Base-by-base conservation (phyloP, 1,139 yeast genomes). In the Debaryomyces coudertii region DNA sequence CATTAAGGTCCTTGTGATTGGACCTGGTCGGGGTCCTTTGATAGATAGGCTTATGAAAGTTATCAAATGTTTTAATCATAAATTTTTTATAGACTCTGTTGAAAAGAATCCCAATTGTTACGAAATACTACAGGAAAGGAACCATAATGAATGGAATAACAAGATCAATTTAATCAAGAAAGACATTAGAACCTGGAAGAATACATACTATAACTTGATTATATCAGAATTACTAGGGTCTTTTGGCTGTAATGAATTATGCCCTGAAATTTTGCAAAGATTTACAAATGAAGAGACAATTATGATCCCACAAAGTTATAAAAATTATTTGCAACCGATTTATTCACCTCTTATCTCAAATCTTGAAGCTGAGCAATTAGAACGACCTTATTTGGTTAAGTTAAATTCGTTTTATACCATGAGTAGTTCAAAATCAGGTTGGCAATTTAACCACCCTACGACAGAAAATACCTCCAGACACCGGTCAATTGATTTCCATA, bases 1-100 rank as follows among this genome's bases (percentile, higher is more conserved):
- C 5, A 18, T 42, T 3, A 47, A 49, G 1, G 66, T 89, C 4
- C 74, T 89, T 6, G 76, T 90, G 1, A 83, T 86, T 3, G 97
- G 97, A 0, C 95, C 97, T 0, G 97, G 97, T 0, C 68, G 89
- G 44, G 97, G 97, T 0, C 90, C 93, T 1, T 65, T 90, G 31
- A 82, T 89, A 1, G 84, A 84, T 41, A 51, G 49, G 27, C 43
- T 52, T 20, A 36, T 47, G 14, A 46, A 31, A 4, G 35, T 44
- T 18, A 15, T 40, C 5, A 22, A 42, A 12, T n/a, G 22, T 18
- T 29, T 37, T 35, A 30, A 35, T 15, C 24, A 39, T 7, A 20
- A 36, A 6, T 36, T 43, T 37, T 22, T 38, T 7, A 47, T 65
- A 9, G 50, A 53, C 4, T 63, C 69, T 0, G 67, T 90, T 14